Evolutionary conservation across 768 basidiomycete genomes (phyloP).

Genomic region (Hygrocybe punicea): DNA sequence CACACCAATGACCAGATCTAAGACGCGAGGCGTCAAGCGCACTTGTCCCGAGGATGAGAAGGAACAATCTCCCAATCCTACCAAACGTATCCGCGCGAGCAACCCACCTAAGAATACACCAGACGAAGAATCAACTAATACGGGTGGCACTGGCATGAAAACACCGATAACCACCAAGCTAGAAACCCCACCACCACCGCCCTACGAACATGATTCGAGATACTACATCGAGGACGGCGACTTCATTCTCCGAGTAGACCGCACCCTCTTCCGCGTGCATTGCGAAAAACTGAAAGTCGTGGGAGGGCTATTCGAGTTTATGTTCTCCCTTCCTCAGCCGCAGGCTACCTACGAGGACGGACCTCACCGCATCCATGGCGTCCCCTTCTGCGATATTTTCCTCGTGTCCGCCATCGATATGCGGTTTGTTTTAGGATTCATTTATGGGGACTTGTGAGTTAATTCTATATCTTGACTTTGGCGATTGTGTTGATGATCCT

Average conservation of each 20-base stretch:
- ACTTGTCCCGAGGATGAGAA: no score
- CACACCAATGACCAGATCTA: no score
- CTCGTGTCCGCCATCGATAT: conserved; percentile 12
- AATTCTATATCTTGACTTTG: background rate
- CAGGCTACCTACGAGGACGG: no score
- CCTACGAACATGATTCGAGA: conserved; percentile 12
- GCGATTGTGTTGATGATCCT: background rate
- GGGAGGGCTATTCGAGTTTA: conserved; percentile 17
- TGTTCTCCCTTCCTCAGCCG: conserved; percentile 12
- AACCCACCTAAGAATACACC: no score
- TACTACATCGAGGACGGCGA: conserved; percentile 25
- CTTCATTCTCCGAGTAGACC: conserved; percentile 17
- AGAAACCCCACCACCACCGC: background rate
- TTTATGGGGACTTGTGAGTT: conserved; percentile 14
- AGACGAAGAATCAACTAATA: no score
- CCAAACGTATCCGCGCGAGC: no score
- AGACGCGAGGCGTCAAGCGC: no score
- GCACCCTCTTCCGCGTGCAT: conserved; percentile 22
- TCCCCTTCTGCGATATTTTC: no score
- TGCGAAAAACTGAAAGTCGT: conserved; percentile 9
- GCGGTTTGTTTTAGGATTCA: conserved; percentile 12
- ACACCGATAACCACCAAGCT: background rate
- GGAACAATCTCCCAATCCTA: no score
- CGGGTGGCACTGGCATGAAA: no score
- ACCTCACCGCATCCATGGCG: no score